phyloP scores from a whole-genome alignment of 176 grass and related monocot species.

The maize (Zea mays) region DNA sequence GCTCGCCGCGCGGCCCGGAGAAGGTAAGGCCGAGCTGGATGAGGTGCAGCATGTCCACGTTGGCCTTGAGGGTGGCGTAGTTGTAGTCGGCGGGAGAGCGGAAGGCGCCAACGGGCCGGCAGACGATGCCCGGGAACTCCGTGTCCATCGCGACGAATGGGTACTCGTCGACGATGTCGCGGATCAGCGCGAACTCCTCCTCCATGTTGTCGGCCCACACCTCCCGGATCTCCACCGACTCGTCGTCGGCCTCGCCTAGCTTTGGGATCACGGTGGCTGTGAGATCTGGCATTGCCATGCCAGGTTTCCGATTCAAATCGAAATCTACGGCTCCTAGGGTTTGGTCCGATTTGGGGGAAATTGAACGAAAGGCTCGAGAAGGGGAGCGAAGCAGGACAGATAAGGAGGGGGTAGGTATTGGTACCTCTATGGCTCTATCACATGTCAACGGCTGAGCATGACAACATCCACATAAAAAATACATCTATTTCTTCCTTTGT shows the following conservation, averaged over 20 bases:
- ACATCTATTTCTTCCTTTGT: neutral
- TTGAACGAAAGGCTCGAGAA: slow-evolving; percentile 19
- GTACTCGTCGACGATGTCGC: slow-evolving; percentile 86
- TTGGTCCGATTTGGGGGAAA: slow-evolving; percentile 27
- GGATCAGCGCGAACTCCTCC: slow-evolving; percentile 85
- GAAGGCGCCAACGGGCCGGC: slow-evolving; percentile 78
- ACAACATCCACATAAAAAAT: neutral
- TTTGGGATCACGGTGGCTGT: slow-evolving; percentile 32
- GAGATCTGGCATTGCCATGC: slow-evolving; percentile 38
- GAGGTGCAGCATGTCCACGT: slow-evolving; percentile 97
- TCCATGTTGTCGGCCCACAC: slow-evolving; percentile 94
- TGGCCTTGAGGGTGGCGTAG: slow-evolving; percentile 95
- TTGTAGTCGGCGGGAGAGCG: slow-evolving; percentile 82
- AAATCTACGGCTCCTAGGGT: slow-evolving; percentile 36
- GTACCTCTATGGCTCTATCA: slow-evolving; percentile 27
- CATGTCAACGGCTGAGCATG: slow-evolving; percentile 20
- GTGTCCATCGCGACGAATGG: slow-evolving; percentile 98
- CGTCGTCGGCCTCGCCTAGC: slow-evolving; percentile 43
- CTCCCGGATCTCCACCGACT: slow-evolving; percentile 97
- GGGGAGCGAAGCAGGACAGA: neutral
- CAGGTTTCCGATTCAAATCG: neutral
- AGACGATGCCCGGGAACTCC: slow-evolving; percentile 91
- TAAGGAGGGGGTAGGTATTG: slow-evolving; percentile 16
- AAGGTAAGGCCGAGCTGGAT: slow-evolving; percentile 95
- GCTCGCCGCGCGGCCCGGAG: slow-evolving; percentile 61